Conservation (phyloP, 2,329 filamentous ascomycete species). For the Huntiella omanensis region DNA sequence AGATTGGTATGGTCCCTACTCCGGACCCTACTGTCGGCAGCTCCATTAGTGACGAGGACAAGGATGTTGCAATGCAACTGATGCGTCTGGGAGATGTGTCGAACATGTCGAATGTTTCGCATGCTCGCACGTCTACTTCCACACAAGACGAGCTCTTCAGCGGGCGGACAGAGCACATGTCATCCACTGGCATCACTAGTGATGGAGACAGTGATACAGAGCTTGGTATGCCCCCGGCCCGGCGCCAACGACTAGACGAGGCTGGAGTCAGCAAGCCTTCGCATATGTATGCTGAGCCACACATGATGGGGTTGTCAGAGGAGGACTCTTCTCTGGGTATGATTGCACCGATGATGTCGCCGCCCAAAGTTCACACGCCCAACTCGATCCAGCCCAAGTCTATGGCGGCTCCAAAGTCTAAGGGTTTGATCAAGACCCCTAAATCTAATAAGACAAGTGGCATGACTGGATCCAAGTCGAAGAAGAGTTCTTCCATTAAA, state of each 20-base stretch:
- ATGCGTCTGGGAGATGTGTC: conserved; percentile 69
- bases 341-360: conserved; percentile 1
- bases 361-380: conserved; percentile 7
- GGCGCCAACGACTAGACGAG: conserved; percentile 36
- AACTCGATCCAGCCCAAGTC: conserved; percentile 19
- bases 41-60: conserved; percentile 86
- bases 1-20: conserved; percentile 52
- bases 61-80: conserved; percentile 86
- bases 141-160: conserved; percentile 89
- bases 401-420: conserved; percentile 19
- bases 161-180: conserved; percentile 67
- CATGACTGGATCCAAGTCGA: conserved; percentile 18
- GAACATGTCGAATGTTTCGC: conserved; percentile 71
- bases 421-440: conserved; percentile 23
- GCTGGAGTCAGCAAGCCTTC: conserved; percentile 26
- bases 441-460: conserved; percentile 29
- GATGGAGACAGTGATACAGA: conserved; percentile 54
- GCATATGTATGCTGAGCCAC: background rate
- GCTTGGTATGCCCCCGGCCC: conserved; percentile 28
- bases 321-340: conserved; percentile 1
- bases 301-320: conserved; percentile 1
- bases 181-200: conserved; percentile 69
- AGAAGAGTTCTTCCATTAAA: conserved; percentile 30
- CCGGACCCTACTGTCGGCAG: conserved; percentile 95
- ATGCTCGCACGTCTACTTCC: conserved; percentile 81